Percentiles rank a stretch among this genome's conserved stretches.
These are phyloP conservation scores for Gossypium trilobum DNA, from an alignment of 441 rosid genomes.

Conservation along the genomic window DNA sequence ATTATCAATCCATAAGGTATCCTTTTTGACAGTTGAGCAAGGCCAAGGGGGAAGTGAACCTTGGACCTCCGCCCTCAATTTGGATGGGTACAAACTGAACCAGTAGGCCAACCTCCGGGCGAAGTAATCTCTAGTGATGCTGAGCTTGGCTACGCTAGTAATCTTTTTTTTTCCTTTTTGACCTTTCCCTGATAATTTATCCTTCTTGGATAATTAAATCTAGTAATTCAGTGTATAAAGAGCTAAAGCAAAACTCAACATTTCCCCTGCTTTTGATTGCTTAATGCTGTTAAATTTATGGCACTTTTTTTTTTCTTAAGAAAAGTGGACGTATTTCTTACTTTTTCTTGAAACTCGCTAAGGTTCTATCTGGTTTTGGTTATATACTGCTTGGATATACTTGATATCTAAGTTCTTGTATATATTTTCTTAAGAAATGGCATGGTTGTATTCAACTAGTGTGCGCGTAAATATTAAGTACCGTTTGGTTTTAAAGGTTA, in stretches of 20 bases:
- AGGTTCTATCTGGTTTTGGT: neutral
- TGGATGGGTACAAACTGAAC: neutral
- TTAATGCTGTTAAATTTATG: neutral
- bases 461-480: neutral
- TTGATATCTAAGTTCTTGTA: neutral
- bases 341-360: neutral
- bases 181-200: neutral
- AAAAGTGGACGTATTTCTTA: neutral
- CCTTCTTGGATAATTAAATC: neutral
- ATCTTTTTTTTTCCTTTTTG: neutral
- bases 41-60: neutral
- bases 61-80: conserved; percentile 5
- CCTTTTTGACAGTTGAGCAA: neutral
- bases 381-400: neutral
- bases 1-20: neutral
- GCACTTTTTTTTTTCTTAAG: neutral
- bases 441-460: neutral
- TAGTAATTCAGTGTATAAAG: neutral
- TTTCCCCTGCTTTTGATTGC: neutral
- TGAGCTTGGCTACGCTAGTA: neutral
- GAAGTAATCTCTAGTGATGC: neutral
- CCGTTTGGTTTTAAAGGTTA: neutral
- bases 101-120: neutral
- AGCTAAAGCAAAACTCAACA: neutral
- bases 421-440: neutral